phyloP scores from a whole-genome alignment of 345 rosid species.

The Bruguiera parviflora region DNA sequence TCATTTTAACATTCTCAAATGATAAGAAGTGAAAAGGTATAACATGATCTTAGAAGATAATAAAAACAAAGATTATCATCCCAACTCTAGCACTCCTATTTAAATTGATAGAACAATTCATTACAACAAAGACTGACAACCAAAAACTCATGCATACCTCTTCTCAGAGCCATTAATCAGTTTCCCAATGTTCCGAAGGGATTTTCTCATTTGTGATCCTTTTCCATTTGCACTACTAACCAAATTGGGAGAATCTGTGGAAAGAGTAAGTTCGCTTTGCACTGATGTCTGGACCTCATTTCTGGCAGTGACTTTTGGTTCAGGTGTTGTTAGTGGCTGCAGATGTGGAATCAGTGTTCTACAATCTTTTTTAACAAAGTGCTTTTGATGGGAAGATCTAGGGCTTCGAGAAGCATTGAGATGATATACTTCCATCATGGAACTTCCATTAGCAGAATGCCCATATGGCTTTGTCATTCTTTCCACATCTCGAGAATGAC shows the following conservation, averaged over 20 bases:
- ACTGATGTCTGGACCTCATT: slow-evolving; percentile 38
- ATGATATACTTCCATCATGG: slow-evolving; percentile 26
- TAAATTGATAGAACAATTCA: too few relatives aligned
- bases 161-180: slow-evolving; percentile 79
- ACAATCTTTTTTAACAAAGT: slow-evolving; percentile 36
- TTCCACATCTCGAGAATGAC: slow-evolving; percentile 36
- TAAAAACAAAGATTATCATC: neutral
- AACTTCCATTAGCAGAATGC: slow-evolving; percentile 25
- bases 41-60: neutral
- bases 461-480: slow-evolving; percentile 27
- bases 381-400: slow-evolving; percentile 38
- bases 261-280: slow-evolving; percentile 33
- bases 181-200: slow-evolving; percentile 78
- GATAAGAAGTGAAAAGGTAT: too few relatives aligned
- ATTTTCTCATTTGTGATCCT: slow-evolving; percentile 76
- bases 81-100: neutral
- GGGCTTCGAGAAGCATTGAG: slow-evolving; percentile 55
- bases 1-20: too few relatives aligned
- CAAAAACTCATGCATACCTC: slow-evolving; percentile 38
- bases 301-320: slow-evolving; percentile 31
- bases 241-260: slow-evolving; percentile 38
- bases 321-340: slow-evolving; percentile 63
- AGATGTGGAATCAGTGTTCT: slow-evolving; percentile 48
- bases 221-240: slow-evolving; percentile 38
- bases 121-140: neutral